These are phyloP conservation scores for Colletotrichum sidae DNA, from an alignment of 2,329 filamentous ascomycete species.

Conservation along the genomic window DNA sequence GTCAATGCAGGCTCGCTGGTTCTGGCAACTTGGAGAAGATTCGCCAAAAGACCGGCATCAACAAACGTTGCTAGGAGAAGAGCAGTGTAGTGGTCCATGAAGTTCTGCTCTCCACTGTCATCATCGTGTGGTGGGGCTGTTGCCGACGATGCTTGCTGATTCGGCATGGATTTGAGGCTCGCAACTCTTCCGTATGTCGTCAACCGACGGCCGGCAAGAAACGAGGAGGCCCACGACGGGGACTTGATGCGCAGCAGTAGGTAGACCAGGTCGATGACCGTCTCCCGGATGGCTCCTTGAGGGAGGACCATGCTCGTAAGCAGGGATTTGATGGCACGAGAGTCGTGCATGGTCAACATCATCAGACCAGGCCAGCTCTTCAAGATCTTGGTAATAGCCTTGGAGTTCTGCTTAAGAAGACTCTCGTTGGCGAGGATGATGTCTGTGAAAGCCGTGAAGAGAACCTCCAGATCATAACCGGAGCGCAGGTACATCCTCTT, in stretches of 20 bases:
- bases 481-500: slow-evolving; percentile 85
- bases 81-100: slow-evolving; percentile 94
- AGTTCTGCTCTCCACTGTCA: slow-evolving; percentile 79
- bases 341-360: slow-evolving; percentile 87
- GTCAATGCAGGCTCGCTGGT: slow-evolving; percentile 77
- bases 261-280: slow-evolving; percentile 89
- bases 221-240: slow-evolving; percentile 94
- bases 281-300: slow-evolving; percentile 71
- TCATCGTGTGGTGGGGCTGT: slow-evolving; percentile 68
- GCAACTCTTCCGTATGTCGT: slow-evolving; percentile 97
- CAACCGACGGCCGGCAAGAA: slow-evolving; percentile 88
- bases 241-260: slow-evolving; percentile 87
- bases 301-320: slow-evolving; percentile 72
- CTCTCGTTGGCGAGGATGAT: slow-evolving; percentile 71
- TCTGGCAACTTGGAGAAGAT: slow-evolving; percentile 73
- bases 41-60: slow-evolving; percentile 78
- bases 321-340: slow-evolving; percentile 84
- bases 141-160: slow-evolving; percentile 45
- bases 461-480: slow-evolving; percentile 88
- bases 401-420: slow-evolving; percentile 85
- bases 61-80: slow-evolving; percentile 88
- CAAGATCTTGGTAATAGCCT: slow-evolving; percentile 90
- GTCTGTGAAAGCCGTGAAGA: slow-evolving; percentile 95
- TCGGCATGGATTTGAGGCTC: slow-evolving; percentile 75
- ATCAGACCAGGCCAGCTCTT: slow-evolving; percentile 96